These are phyloP conservation scores for Hypoxylon sp. DNA, from an alignment of 2,329 filamentous ascomycete genomes.

Conservation along the genomic window DNA sequence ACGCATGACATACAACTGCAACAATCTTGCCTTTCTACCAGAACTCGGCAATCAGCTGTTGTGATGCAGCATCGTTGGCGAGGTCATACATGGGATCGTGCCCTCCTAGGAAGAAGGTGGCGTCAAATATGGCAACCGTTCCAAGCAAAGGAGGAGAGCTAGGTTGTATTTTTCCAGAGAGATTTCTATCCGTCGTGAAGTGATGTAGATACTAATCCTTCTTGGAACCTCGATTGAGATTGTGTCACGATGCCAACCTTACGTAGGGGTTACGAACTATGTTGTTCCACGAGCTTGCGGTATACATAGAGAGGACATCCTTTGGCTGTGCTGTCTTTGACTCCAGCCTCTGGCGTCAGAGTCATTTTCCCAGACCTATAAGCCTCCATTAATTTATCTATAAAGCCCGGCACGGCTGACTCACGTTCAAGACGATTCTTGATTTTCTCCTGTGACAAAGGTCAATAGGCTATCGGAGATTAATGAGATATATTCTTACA, in stretches of 20 bases:
- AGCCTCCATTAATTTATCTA: constrained; percentile 42
- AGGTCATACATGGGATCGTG: background rate
- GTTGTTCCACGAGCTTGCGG: too few relatives aligned
- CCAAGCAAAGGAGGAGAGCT: background rate
- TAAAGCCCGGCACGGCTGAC: constrained; percentile 40
- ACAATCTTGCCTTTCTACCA: background rate
- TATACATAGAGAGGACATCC: too few relatives aligned
- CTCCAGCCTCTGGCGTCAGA: background rate
- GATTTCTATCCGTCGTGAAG: background rate
- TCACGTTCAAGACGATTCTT: constrained; percentile 30
- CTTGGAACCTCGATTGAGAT: too few relatives aligned
- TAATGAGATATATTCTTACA: background rate
- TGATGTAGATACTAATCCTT: background rate
- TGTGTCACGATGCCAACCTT: too few relatives aligned
- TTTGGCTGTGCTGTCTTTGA: too few relatives aligned
- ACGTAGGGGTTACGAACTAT: too few relatives aligned
- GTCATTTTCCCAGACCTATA: constrained; percentile 39
- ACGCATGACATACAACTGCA: background rate
- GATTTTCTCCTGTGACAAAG: constrained; percentile 33
- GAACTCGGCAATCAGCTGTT: background rate
- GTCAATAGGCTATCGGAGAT: background rate
- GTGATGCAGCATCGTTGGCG: background rate
- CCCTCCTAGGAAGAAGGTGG: background rate
- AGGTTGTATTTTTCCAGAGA: background rate
- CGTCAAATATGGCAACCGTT: background rate